These are phyloP conservation scores for Teunomyces barrocoloradensis DNA, from an alignment of 805 yeast genomes.

Conservation along the genomic window DNA sequence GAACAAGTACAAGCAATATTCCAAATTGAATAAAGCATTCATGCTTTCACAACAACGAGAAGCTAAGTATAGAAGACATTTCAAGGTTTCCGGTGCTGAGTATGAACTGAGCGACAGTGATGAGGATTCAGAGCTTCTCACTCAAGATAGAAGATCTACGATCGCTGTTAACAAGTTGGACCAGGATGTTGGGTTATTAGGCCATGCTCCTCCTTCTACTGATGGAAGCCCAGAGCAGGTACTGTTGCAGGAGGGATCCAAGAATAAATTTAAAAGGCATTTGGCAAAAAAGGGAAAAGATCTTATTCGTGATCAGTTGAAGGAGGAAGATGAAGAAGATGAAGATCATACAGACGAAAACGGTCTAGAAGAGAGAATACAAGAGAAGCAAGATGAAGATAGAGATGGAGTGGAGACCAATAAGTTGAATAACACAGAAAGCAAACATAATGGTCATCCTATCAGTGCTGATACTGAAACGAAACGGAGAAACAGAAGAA, in stretches of 20 bases:
- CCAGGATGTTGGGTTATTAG: slow-evolving; percentile 35
- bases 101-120: slow-evolving; percentile 13
- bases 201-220: slow-evolving; percentile 29
- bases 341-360: background rate
- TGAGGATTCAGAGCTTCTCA: background rate
- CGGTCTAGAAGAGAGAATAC: background rate
- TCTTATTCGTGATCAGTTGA: background rate
- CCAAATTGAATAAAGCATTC: slow-evolving; percentile 61
- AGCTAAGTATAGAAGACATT: slow-evolving; percentile 25
- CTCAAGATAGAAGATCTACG: slow-evolving; percentile 16
- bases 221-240: slow-evolving; percentile 5
- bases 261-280: slow-evolving; percentile 8
- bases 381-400: background rate
- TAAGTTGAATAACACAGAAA: background rate
- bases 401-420: background rate
- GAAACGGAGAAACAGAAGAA: slow-evolving; percentile 21
- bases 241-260: background rate
- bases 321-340: slow-evolving; percentile 5
- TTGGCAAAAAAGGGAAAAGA: slow-evolving; percentile 4
- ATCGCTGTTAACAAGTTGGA: slow-evolving; percentile 26
- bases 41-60: slow-evolving; percentile 35
- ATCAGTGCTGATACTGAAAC: background rate
- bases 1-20: slow-evolving; percentile 79
- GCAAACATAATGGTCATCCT: background rate
- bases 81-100: slow-evolving; percentile 10